Conservation (phyloP, 148 eudicot genomes). For the Dysphania ambrosioides region DNA sequence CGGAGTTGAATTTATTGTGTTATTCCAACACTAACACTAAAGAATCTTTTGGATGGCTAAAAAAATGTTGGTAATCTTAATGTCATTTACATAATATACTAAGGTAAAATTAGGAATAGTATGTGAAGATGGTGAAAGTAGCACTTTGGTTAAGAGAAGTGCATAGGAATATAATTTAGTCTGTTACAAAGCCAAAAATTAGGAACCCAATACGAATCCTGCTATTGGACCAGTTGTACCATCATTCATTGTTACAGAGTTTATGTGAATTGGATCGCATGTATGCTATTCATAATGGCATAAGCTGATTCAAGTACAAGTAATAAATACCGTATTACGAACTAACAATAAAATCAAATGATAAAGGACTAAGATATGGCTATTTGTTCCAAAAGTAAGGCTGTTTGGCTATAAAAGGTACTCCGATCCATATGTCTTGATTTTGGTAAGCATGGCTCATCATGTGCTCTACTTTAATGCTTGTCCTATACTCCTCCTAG, state of each 20-base stretch:
- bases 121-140: too few species aligned
- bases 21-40: too few species aligned
- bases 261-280: slow-evolving; percentile 17
- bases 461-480: too few species aligned
- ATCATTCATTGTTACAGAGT: neutral
- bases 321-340: neutral
- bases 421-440: neutral
- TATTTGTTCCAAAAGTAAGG: neutral
- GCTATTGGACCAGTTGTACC: slow-evolving; percentile 8
- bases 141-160: neutral
- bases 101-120: too few species aligned
- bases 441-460: neutral
- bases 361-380: neutral
- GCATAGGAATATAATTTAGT: too few species aligned
- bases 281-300: slow-evolving; percentile 14
- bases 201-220: neutral
- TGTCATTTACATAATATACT: too few species aligned
- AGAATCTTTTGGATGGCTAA: too few species aligned
- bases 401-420: neutral
- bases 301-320: neutral
- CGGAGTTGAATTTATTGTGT: too few species aligned
- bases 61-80: too few species aligned
- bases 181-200: neutral
- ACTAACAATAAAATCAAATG: too few species aligned
- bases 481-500: too few species aligned